Evolutionary conservation across 2,329 filamentous ascomycete species (phyloP), one percentile per base, ranked within the genome.

Genomic region (Cladosporium sp.): DNA sequence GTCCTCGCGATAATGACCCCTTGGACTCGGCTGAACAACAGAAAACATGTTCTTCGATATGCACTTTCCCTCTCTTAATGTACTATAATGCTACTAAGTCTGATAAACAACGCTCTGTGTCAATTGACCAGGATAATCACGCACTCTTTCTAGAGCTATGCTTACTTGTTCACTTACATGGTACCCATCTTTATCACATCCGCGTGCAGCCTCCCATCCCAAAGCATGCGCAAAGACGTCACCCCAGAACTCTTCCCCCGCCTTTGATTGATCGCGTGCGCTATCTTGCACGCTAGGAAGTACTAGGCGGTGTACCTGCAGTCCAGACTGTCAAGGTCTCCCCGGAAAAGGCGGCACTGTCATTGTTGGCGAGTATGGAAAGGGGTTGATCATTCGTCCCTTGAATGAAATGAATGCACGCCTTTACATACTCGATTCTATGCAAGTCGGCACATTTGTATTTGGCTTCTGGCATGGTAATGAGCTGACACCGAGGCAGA

Each of bases 211-310:
- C 30, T 18, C 28, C 13, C n/a, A 4, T 36, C 30, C 54, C 32
- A 57, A 57, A 39, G n/a, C 54, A 25, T 16, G n/a, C 28, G 32
- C n/a, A 34, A 25, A 34, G 32, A 57, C 32, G 54, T 23, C 28
- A 25, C 30, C 54, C 30, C n/a, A 32, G 32, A 25, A 28, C 36
- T 39, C 21, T 59, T 30, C 57, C 57, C n/a, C 57, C 43, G 57
- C 57, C 57, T 59, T 30, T n/a, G 32, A 54, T 23, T 57, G n/a
- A 26, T 57, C 54, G 54, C 54, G 54, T 57, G 57, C 43, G 28
- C 26, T 23, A 39, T 32, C 39, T 10, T 2, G 16, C 13, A 26
- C 59, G 59, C 59, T 54, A 62, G 59, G 59, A 62, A 32, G 21
- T 25, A 10, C 28, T 25, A 23, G 21, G 30, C 30, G 21, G n/a